A percentile compares a stretch with the other conserved stretches of the same genome.
Conservation (phyloP, 2,329 filamentous ascomycete genomes). For the Pseudomassariella vexata region DNA sequence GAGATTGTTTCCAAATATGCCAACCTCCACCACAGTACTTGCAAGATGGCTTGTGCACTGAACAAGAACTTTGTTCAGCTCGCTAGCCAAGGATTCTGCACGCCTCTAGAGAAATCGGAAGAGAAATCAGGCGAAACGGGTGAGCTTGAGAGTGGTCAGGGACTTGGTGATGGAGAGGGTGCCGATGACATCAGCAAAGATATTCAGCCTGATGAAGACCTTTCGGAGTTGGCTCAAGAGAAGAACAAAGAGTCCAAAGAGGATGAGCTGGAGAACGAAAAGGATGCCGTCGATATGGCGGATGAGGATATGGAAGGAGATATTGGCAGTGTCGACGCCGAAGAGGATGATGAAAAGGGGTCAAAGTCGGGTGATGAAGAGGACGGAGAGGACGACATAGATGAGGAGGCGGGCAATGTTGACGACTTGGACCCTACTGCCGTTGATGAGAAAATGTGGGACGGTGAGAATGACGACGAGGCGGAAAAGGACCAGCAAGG, state of each 20-base stretch:
- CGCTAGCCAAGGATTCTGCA: constrained; percentile 83
- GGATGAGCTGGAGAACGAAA: constrained; percentile 68
- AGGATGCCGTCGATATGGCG: constrained; percentile 88
- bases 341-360: constrained; percentile 55
- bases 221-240: constrained; percentile 86
- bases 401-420: constrained; percentile 86
- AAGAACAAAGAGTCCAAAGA: constrained; percentile 58
- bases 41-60: constrained; percentile 70
- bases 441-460: constrained; percentile 99
- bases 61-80: constrained; percentile 74
- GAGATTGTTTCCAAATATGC: constrained; percentile 53
- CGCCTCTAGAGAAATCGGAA: constrained; percentile 73
- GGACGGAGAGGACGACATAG: constrained; percentile 68
- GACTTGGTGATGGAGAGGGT: constrained; percentile 89
- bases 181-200: constrained; percentile 98
- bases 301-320: constrained; percentile 89
- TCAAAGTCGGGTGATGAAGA: constrained; percentile 59
- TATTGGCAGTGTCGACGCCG: constrained; percentile 58
- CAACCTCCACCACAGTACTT: constrained; percentile 62
- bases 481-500: constrained; percentile 78
- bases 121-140: constrained; percentile 65
- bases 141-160: constrained; percentile 84
- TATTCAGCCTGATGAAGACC: constrained; percentile 85
- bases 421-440: constrained; percentile 85
- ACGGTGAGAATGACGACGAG: constrained; percentile 74